Base-by-base conservation (phyloP, 805 yeast species). In the Starmera dryadoides region DNA sequence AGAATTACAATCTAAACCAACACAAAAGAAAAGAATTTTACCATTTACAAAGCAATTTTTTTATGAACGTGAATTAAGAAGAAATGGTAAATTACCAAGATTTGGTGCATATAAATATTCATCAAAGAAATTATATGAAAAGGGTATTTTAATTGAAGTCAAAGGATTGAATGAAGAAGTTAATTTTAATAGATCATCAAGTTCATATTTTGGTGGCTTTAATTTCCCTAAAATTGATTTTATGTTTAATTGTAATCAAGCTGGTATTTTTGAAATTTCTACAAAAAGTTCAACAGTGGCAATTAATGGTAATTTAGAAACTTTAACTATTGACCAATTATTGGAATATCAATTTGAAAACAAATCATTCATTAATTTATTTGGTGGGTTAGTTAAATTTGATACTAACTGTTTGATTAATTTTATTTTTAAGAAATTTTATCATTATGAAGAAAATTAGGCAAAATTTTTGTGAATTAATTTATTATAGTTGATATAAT, bases 91-190 rank as follows among this genome's bases (percentile, higher is more conserved):
- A 35, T 59, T 81, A 30, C 86, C 91, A 1, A 75, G 73, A 53
- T 85, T 80, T 59, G 95, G 95, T 3, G 77, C 86, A 2, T 83
- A 75, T 64, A 79, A 79, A 56, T 85, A 86, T 63, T 73, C 86
- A 0, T 81, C 86, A 4, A 81, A 82, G 47, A 81, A 79, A 51
- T 69, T 91, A 30, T 66, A 75, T 52, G 96, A 88, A 42, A 81
- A 75, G 45, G 81, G 84, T 1, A 73, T 88, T 1, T 56, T 89
- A 17, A 55, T 72, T 4, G 81, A 77, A 38, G 65, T 83, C 30
- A 71, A 70, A 15, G 87, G 86, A 0, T 64, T 72, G 19, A 64
- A 69, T 37, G 50, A 63, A 22, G 66, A 62, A 22, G 50, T 59
- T 20, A 58, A 56, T 15, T 57, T 67, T 0, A 59, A 63, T 1